Evolutionary conservation across 2,329 filamentous ascomycete genomes (phyloP), one percentile per base, ranked within the genome.

Genomic region (Alternaria atra): DNA sequence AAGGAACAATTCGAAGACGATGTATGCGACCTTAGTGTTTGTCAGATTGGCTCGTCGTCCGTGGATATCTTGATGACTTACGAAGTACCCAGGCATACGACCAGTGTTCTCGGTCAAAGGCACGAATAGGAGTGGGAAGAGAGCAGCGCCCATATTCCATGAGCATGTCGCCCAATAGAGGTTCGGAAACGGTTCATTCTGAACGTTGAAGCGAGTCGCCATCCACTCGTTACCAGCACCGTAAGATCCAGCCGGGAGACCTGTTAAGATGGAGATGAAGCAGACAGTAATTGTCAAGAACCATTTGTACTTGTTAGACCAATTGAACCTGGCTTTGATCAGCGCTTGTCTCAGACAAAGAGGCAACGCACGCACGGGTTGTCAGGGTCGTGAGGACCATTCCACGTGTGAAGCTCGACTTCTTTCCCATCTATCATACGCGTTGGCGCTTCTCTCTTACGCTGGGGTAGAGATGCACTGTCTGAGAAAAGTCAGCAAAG

Each of bases 81-180:
- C 76, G 39, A 81, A 81, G 52, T 82, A 82, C 0, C 80, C 80
- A 0, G 80, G 80, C 80, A 82, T 82, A 6, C 80, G 77, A 2
- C 80, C 80, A 3, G 79, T 79, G 6, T 79, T 77, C 60, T 82
- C 80, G 17, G 79, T 81, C 37, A 81, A 58, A 2, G 80, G 80
- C 4, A 83, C 69, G 15, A 81, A 74, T 6, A 80, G 52, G 6
- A 82, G 69, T 7, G 80, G 78, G 40, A 79, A 79, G 1, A 82
- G 25, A 3, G 78, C 80, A 5, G 77, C 80, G 5, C 80, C 80
- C 2, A 81, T 55, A 13, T 77, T 78, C 80, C 78, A 81, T 20
- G 72, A 76, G 23, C 77, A 76, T 2, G 76, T 77, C 2, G 74
- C 69, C 73, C 76, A 81, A 59, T 76, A 80, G 3, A 76, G 69